phyloP scores from a whole-genome alignment of 2,329 filamentous ascomycete species.

The Furcasterigmium sp. region DNA sequence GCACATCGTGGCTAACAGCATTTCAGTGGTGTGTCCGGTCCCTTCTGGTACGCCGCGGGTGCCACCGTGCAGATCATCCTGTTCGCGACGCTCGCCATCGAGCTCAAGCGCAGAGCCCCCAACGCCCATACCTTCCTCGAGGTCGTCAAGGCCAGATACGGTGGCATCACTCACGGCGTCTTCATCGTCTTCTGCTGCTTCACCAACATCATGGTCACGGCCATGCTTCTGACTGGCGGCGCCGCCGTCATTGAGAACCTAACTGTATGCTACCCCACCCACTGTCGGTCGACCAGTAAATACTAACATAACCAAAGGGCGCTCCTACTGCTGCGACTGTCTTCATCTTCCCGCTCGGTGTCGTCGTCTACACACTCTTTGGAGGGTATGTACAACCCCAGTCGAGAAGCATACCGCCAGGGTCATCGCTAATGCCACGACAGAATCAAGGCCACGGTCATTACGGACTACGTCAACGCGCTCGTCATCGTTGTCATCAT shows the following conservation, averaged over 20 bases:
- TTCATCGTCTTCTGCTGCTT: slow-evolving; percentile 77
- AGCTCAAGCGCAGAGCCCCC: slow-evolving; percentile 79
- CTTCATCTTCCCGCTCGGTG: slow-evolving; percentile 75
- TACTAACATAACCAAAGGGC: not conserved
- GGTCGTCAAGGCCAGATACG: slow-evolving; percentile 77
- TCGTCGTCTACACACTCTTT: slow-evolving; percentile 68
- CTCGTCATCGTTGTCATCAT: slow-evolving; percentile 82
- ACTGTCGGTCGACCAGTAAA: too few species aligned
- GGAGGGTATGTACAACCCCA: slow-evolving; percentile 43
- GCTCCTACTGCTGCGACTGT: slow-evolving; percentile 70
- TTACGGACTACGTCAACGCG: slow-evolving; percentile 84
- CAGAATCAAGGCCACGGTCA: slow-evolving; percentile 74
- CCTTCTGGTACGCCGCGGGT: slow-evolving; percentile 59
- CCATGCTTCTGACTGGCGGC: slow-evolving; percentile 84
- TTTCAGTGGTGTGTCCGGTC: slow-evolving; percentile 53
- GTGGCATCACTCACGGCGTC: slow-evolving; percentile 63
- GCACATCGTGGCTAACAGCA: not conserved
- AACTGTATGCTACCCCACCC: not conserved
- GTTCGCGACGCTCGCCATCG: slow-evolving; percentile 86
- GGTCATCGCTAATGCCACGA: not conserved
- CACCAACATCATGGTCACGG: slow-evolving; percentile 78
- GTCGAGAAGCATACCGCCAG: not conserved
- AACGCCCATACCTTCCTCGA: slow-evolving; percentile 86
- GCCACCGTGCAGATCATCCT: slow-evolving; percentile 84
- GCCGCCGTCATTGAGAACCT: slow-evolving; percentile 21